Base-by-base conservation (phyloP, 1,284 basidiomycete species). In the Mycena sp. region DNA sequence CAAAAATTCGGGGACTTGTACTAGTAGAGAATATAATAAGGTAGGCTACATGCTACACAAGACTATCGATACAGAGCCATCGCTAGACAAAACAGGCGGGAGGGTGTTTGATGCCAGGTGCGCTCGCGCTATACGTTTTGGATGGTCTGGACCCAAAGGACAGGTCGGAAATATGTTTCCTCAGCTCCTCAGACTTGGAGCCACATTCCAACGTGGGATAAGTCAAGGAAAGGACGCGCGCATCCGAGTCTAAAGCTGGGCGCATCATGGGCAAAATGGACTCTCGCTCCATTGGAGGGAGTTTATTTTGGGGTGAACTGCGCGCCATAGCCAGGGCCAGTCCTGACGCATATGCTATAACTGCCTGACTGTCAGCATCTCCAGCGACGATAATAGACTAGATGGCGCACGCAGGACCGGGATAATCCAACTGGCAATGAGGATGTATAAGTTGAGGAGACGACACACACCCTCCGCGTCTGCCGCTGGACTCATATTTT, bases 351-450 rank as follows among this genome's bases (percentile, higher is more conserved):
- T 67, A 58, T 2, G 51, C 29, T 32, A 65, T 48, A 35, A 60
- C 54, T 44, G 72, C 72, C 35, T 72, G 72, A 49, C 70, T 67
- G 67, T 76, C 76, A 30, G 78, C 37, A 46, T 35, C 23, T 30
- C 12, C 68, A 66, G 79, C 70, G 28, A 76, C 44, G 17, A 70
- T 73, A 53, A 83, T 76, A 59, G 76, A 78, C 19, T 59, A 62
- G 11, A 75, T 69, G 14, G 75, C 85, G 67, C 68, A 89, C 88
- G 75, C 41, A 88, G 72, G 2, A 73, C 71, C 12, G 88, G 87
- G 50, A 83, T 76, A 28, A 87, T 69, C 88, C 88, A 90, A 66
- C 80, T 84, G 21, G 79, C 79, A 1, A 86, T 70, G 41, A 86
- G 64, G 21, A 87, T 83, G 67, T 80, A 87, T 11, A 82, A 65